Evolutionary conservation across 768 basidiomycete genomes (phyloP).

Genomic region (Suillus cothurnatus): DNA sequence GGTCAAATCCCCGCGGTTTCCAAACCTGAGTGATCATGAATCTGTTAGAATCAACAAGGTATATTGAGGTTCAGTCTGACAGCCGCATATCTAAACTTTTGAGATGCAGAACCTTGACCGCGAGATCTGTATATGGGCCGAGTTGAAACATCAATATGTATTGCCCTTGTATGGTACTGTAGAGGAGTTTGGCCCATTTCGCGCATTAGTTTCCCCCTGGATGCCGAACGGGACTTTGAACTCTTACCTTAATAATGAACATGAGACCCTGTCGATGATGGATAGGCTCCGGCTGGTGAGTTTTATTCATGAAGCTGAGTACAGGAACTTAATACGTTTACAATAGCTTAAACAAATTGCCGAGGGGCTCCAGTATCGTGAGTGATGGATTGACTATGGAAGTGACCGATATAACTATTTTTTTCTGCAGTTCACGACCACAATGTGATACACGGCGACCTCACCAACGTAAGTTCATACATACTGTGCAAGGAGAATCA

Average conservation of each 20-base stretch:
- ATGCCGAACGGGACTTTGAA: conserved; percentile 41
- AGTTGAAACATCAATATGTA: conserved; percentile 40
- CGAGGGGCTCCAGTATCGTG: conserved; percentile 42
- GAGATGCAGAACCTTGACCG: conserved; percentile 27
- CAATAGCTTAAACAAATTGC: conserved; percentile 41
- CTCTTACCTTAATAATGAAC: conserved; percentile 39
- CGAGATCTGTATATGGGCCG: conserved; percentile 43
- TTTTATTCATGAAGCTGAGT: not conserved
- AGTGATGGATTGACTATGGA: conserved; percentile 12
- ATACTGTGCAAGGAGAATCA: not conserved
- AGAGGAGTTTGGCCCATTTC: conserved; percentile 38
- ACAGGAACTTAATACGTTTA: not conserved
- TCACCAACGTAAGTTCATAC: conserved; percentile 7
- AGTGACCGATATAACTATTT: not conserved
- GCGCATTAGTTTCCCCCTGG: conserved; percentile 47
- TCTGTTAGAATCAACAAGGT: not conserved
- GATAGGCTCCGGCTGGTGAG: conserved; percentile 41
- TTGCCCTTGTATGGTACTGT: conserved; percentile 38
- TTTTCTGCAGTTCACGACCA: conserved; percentile 7
- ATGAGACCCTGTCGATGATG: conserved; percentile 37
- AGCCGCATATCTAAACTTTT: not conserved
- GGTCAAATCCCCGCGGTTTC: conserved; percentile 7
- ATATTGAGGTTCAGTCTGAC: not conserved
- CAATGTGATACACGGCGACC: conserved; percentile 12
- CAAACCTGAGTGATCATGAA: not conserved